phyloP scores from a whole-genome alignment of 2,329 filamentous ascomycete genomes.

The Trichoderma arundinaceum region DNA sequence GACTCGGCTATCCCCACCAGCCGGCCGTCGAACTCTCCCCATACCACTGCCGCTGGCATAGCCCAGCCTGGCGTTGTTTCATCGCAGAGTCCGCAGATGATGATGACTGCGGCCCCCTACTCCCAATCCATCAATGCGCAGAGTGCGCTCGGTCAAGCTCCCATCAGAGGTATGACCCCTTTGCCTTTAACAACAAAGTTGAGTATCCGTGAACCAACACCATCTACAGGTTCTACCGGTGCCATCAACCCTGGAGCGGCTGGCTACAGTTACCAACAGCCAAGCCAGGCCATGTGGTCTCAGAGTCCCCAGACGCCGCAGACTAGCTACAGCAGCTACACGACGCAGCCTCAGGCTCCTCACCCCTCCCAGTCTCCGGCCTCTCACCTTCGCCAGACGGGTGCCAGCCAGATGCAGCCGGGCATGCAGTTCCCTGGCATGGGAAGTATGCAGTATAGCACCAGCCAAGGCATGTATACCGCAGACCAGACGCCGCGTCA shows the following conservation, averaged over 20 bases:
- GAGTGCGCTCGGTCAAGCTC: constrained; percentile 73
- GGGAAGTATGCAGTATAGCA: constrained; percentile 63
- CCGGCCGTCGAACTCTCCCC: constrained; percentile 63
- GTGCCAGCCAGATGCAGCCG: constrained; percentile 61
- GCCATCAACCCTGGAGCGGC: constrained; percentile 58
- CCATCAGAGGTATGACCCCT: constrained; percentile 69
- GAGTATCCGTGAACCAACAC: constrained; percentile 66
- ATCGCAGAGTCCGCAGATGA: constrained; percentile 68
- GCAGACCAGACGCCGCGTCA: constrained; percentile 68
- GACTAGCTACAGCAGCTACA: constrained; percentile 59
- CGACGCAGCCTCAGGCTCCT: constrained; percentile 58
- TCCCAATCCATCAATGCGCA: constrained; percentile 74
- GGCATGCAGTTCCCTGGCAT: constrained; percentile 68
- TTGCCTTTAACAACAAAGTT: constrained; percentile 56
- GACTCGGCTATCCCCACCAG: constrained; percentile 55
- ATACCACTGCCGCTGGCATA: constrained; percentile 59
- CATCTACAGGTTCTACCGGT: constrained; percentile 59
- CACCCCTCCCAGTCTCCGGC: constrained; percentile 61
- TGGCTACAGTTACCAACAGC: constrained; percentile 69
- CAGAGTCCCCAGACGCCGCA: constrained; percentile 69
- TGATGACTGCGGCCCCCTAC: constrained; percentile 70
- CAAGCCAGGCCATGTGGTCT: constrained; percentile 66
- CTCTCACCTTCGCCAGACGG: constrained; percentile 65
- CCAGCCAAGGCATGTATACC: constrained; percentile 63
- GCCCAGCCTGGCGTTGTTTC: constrained; percentile 63